Percentiles rank a stretch among this genome's conserved stretches.
These are phyloP conservation scores for Aureobasidium sp. DNA, from an alignment of 2,329 filamentous ascomycete species.

Conservation along the genomic window DNA sequence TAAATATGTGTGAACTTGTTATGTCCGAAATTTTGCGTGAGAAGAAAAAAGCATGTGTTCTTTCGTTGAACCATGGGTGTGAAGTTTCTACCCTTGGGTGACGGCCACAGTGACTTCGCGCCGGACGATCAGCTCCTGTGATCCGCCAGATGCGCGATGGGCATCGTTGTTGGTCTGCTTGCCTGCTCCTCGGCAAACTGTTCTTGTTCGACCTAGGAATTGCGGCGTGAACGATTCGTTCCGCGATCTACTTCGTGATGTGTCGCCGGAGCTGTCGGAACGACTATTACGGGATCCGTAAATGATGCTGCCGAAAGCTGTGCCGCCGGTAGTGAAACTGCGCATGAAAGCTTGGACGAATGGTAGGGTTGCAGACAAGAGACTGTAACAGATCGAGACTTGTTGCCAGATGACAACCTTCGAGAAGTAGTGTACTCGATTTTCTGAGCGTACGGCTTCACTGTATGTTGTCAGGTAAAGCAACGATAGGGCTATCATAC, in stretches of 20 bases:
- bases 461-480: conserved; percentile 10
- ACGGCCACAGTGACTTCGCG: conserved; percentile 9
- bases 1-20: background rate
- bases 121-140: conserved; percentile 11
- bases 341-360: conserved; percentile 32
- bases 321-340: conserved; percentile 27
- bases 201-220: conserved; percentile 6
- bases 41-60: background rate
- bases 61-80: too few relatives aligned
- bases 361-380: conserved; percentile 34
- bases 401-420: conserved; percentile 27
- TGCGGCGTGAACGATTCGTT: conserved; percentile 12
- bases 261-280: conserved; percentile 7
- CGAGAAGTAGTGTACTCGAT: conserved; percentile 21
- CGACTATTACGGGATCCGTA: conserved; percentile 14
- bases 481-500: conserved; percentile 2
- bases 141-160: conserved; percentile 5
- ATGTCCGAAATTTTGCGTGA: background rate
- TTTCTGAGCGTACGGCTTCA: conserved; percentile 19
- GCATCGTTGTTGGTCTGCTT: conserved; percentile 4
- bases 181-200: conserved; percentile 4
- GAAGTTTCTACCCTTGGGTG: background rate
- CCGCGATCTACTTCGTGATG: conserved; percentile 1
- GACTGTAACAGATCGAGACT: conserved; percentile 30
- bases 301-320: conserved; percentile 14